phyloP scores from a whole-genome alignment of 2,329 filamentous ascomycete species.

The Albifimbria verrucaria region DNA sequence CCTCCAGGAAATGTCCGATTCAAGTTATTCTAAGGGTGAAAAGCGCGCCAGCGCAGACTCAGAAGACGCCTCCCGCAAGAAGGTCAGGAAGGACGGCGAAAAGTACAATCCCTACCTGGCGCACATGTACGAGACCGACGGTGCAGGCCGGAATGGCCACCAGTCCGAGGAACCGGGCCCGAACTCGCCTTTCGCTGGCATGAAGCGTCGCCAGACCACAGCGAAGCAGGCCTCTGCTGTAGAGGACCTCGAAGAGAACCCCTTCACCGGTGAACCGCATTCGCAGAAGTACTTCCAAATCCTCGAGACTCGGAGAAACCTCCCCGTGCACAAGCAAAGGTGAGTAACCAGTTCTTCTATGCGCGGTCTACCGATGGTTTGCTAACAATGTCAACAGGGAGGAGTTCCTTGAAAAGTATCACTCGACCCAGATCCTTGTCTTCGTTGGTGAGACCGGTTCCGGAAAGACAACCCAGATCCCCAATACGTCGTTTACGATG shows the following conservation, averaged over 20 bases:
- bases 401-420: constrained; percentile 92
- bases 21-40: constrained; percentile 25
- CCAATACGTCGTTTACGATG: constrained; percentile 96
- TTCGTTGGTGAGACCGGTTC: constrained; percentile 99
- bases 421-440: constrained; percentile 91
- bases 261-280: constrained; percentile 76
- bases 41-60: constrained; percentile 44
- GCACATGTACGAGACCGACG: constrained; percentile 68
- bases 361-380: not conserved
- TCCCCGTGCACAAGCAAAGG: constrained; percentile 91
- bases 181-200: constrained; percentile 55
- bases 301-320: constrained; percentile 73
- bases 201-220: constrained; percentile 79
- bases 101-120: constrained; percentile 82
- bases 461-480: constrained; percentile 98
- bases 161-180: constrained; percentile 22
- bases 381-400: constrained; percentile 47
- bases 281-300: constrained; percentile 88
- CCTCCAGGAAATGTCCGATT: constrained; percentile 35
- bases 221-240: constrained; percentile 67
- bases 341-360: constrained; percentile 2
- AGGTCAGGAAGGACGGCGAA: constrained; percentile 36
- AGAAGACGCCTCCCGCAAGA: constrained; percentile 40
- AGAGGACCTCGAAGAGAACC: constrained; percentile 79
- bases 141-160: constrained; percentile 34